Percentiles rank a stretch among this genome's conserved stretches.
phyloP scores from a whole-genome alignment of 1,284 basidiomycete genomes.

The Xerocomus nothofagi region DNA sequence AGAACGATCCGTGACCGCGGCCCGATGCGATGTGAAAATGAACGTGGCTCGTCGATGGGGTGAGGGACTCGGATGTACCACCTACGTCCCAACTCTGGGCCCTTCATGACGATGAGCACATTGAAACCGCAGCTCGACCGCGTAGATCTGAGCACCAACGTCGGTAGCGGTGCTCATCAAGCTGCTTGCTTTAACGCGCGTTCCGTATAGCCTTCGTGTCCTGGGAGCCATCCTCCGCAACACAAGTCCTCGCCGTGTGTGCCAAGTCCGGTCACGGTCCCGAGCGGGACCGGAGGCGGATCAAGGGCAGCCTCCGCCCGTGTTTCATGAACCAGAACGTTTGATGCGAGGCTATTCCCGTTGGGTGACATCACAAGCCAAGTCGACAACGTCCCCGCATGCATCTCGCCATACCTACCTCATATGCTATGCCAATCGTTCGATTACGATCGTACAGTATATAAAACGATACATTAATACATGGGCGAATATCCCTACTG shows the following conservation, averaged over 20 bases:
- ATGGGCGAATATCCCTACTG: constrained; percentile 9
- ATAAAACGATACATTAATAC: constrained; percentile 15
- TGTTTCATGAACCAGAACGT: no score
- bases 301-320: background rate
- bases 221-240: constrained; percentile 25
- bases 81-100: background rate
- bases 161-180: constrained; percentile 5
- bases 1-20: constrained; percentile 9
- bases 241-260: constrained; percentile 20
- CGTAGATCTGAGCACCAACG: constrained; percentile 10
- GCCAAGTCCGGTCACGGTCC: constrained; percentile 12
- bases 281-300: background rate
- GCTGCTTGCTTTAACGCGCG: constrained; percentile 15
- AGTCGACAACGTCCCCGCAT: background rate
- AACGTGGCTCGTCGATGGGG: background rate
- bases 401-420: no score
- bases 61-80: background rate
- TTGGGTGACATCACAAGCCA: constrained; percentile 13
- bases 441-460: background rate
- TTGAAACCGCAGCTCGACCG: constrained; percentile 4
- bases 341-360: no score
- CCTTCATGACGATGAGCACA: background rate
- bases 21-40: background rate
- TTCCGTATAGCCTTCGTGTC: constrained; percentile 14
- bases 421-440: no score